Evolutionary conservation across 176 grass and related monocot species (phyloP).

Genomic region (Oryza meridionalis): DNA sequence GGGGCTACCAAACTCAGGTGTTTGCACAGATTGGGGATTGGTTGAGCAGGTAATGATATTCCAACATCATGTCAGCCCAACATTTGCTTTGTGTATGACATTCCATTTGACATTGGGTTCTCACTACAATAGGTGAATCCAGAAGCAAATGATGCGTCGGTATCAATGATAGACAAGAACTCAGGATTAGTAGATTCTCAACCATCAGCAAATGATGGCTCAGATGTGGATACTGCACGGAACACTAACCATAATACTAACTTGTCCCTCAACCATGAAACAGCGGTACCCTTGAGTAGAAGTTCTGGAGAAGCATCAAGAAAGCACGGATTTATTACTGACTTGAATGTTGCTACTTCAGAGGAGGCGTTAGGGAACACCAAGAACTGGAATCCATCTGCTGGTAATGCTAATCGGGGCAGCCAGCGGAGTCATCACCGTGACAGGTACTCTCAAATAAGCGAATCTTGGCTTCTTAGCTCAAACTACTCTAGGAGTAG

Average conservation of each 20-base stretch:
- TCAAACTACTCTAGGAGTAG: slow-evolving; percentile 52
- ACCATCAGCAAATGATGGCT: slow-evolving; percentile 30
- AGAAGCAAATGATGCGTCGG: slow-evolving; percentile 22
- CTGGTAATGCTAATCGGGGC: slow-evolving; percentile 46
- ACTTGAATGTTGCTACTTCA: slow-evolving; percentile 45
- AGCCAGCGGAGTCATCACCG: slow-evolving; percentile 42
- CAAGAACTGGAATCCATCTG: slow-evolving; percentile 43
- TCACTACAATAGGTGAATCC: slow-evolving; percentile 26
- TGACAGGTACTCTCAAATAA: slow-evolving; percentile 46
- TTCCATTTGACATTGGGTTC: slow-evolving; percentile 2
- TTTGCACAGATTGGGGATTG: slow-evolving; percentile 31
- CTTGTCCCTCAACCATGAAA: slow-evolving; percentile 31
- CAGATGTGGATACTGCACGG: slow-evolving; percentile 26
- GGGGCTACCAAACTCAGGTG: slow-evolving; percentile 14
- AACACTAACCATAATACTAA: slow-evolving; percentile 27
- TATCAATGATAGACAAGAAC: slow-evolving; percentile 20
- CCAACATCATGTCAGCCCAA: background rate
- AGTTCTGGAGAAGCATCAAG: slow-evolving; percentile 28
- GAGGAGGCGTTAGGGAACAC: slow-evolving; percentile 45
- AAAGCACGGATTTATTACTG: slow-evolving; percentile 45
- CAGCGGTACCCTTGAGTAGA: slow-evolving; percentile 21
- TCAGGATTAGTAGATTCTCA: slow-evolving; percentile 38
- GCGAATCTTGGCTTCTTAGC: slow-evolving; percentile 59
- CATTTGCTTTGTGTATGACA: slow-evolving; percentile 25
- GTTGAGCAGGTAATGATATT: slow-evolving; percentile 46